Evolutionary conservation across 306 rosid genomes (phyloP), one percentile per base, ranked within the genome.

Genomic region (Pachyrhizus erosus): DNA sequence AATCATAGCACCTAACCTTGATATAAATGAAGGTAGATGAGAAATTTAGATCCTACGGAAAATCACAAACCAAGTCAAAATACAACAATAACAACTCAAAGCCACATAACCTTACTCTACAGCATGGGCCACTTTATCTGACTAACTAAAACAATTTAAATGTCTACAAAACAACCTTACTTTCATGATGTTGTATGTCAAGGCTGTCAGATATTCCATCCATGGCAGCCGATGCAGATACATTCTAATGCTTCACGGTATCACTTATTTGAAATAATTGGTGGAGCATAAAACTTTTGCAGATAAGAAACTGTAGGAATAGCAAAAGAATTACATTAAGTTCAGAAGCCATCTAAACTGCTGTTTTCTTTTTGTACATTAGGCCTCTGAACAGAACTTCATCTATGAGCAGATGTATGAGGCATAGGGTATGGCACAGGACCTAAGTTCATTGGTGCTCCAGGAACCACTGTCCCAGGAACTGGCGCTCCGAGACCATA

Each of bases 361-460:
- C 84, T 71, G 86, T 48, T 20, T 79, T 52, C 11, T 84, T n/a
- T 88, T 86, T 84, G 87, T 86, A 81, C 88, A 81, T 68, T 87
- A 57, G 77, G 72, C 81, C 77, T 72, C 85, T 80, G 67, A 78
- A 73, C 57, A 52, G 26, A 87, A 69, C 62, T 71, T 91, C 87
- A 89, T 86, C 96, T 86, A 60, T 89, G 94, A 79, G 94, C 84
- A 67, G 90, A 81, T 70, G 89, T 79, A 31, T 83, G 93, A 1
- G 91, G 87, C 93, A 88, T 92, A 26, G 86, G 89, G 83, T 92
- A 94, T 33, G 94, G 64, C 89, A 92, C 68, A 9, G 87, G 80
- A 82, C 85, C 90, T 87, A 89, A 82, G 86, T 79, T 92, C 90
- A 88, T 82, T 20, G 93, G 93, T 55, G 93, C 96, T 54, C 89